Percentiles rank a stretch among this genome's conserved stretches.
These are phyloP conservation scores for Coemansia sp. DNA, from an alignment of 192 early-diverging fungal genomes.

Conservation along the genomic window DNA sequence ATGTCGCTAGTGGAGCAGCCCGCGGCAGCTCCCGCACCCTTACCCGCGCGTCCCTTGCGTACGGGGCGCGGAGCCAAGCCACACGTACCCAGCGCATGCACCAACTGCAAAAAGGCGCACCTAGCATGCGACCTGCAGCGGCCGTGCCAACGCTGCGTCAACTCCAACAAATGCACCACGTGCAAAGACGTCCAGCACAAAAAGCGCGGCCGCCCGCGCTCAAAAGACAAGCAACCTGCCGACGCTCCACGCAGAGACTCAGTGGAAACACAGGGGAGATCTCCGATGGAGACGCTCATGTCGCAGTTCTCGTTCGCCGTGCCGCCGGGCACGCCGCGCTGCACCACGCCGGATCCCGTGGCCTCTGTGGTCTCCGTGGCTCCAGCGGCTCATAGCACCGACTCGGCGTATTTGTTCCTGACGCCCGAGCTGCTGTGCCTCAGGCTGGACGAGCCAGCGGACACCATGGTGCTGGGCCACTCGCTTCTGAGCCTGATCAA, in stretches of 20 bases:
- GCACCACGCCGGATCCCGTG: too few species aligned
- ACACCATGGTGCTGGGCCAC: conserved; percentile 30
- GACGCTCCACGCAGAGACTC: too few species aligned
- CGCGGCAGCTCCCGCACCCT: conserved; percentile 3
- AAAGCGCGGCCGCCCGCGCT: conserved; percentile 78
- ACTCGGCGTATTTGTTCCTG: conserved; percentile 34
- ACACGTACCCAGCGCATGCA: conserved; percentile 86
- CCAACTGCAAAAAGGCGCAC: conserved; percentile 85
- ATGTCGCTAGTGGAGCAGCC: background rate
- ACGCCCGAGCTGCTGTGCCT: conserved; percentile 34
- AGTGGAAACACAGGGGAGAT: too few species aligned
- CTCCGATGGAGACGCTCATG: conserved; percentile 46
- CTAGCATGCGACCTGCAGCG: conserved; percentile 85
- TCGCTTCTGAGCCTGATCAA: conserved; percentile 47
- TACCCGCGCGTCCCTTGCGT: conserved; percentile 4
- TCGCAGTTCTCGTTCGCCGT: conserved; percentile 49
- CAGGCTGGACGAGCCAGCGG: conserved; percentile 36
- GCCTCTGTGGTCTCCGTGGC: too few species aligned
- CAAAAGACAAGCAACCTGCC: conserved; percentile 64
- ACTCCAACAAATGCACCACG: conserved; percentile 68
- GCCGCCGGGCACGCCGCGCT: conserved; percentile 1
- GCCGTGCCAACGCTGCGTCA: conserved; percentile 77
- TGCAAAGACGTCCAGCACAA: conserved; percentile 90
- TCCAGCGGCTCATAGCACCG: background rate
- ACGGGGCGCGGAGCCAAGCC: conserved; percentile 53